Percentiles rank a stretch among this genome's conserved stretches.
Conservation (phyloP, 2,329 filamentous ascomycete genomes). For the Pseudocercospora vitis region DNA sequence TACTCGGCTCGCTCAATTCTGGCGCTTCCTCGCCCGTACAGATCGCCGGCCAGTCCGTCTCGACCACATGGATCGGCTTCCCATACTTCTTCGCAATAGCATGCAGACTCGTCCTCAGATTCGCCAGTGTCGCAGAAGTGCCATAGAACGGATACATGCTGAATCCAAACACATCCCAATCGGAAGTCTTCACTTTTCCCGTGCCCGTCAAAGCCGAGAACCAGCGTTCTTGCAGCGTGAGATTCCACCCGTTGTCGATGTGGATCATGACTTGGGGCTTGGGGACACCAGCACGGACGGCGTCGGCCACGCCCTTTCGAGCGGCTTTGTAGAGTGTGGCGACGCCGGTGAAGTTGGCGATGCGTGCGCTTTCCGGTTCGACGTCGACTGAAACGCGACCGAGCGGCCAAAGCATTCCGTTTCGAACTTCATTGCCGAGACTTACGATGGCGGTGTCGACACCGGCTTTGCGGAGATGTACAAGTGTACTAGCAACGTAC, state of each 20-base stretch:
- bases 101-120: conserved; percentile 31
- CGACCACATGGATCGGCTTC: conserved; percentile 38
- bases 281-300: conserved; percentile 33
- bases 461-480: conserved; percentile 43
- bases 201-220: conserved; percentile 34
- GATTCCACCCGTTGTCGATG: conserved; percentile 39
- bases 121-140: conserved; percentile 33
- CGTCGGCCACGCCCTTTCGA: conserved; percentile 36
- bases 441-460: conserved; percentile 46
- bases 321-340: conserved; percentile 36
- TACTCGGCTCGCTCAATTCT: conserved; percentile 35
- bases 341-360: conserved; percentile 39
- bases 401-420: conserved; percentile 43
- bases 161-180: conserved; percentile 37
- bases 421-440: conserved; percentile 43
- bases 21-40: conserved; percentile 32
- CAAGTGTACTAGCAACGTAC: conserved; percentile 41
- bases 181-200: conserved; percentile 31
- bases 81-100: conserved; percentile 33
- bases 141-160: conserved; percentile 39
- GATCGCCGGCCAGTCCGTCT: conserved; percentile 37
- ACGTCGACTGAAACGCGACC: conserved; percentile 40
- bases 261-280: conserved; percentile 40
- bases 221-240: conserved; percentile 36
- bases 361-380: conserved; percentile 34